phyloP scores from a whole-genome alignment of 495 filamentous ascomycete species.

The Hypomontagnella monticulosa region DNA sequence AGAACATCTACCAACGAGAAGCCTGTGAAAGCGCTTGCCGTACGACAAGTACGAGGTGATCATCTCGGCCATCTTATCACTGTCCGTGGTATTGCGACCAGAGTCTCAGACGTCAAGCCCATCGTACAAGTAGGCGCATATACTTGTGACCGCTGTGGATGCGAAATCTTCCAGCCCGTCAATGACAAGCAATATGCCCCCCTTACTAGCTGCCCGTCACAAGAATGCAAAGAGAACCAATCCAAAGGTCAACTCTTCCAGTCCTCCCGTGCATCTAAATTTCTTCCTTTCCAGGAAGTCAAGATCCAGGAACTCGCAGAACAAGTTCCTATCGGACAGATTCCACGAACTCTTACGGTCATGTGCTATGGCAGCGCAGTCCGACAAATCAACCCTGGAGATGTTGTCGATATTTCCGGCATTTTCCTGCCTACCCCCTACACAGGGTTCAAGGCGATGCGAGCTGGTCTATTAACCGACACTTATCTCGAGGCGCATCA shows the following conservation, averaged over 20 bases:
- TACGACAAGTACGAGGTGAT: conserved; percentile 89
- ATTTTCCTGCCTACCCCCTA: conserved; percentile 98
- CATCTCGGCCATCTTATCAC: conserved; percentile 94
- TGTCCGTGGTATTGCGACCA: conserved; percentile 90
- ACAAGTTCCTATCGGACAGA: conserved; percentile 97
- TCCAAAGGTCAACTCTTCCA: conserved; percentile 91
- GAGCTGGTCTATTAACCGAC: conserved; percentile 92
- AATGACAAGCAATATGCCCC: conserved; percentile 90
- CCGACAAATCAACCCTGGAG: conserved; percentile 88
- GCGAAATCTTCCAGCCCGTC: conserved; percentile 97
- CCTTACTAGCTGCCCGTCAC: conserved; percentile 82
- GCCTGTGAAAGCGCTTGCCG: conserved; percentile 85
- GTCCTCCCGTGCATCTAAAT: conserved; percentile 94
- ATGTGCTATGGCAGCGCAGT: conserved; percentile 89
- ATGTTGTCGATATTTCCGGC: conserved; percentile 90
- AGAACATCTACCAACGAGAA: conserved; percentile 74
- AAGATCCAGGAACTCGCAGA: conserved; percentile 99
- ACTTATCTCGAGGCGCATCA: conserved; percentile 96
- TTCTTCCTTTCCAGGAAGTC: conserved; percentile 96
- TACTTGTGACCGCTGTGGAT: conserved; percentile 94
- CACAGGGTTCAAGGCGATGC: conserved; percentile 96
- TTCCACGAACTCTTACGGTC: conserved; percentile 87
- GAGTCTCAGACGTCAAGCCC: conserved; percentile 97
- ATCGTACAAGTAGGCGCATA: conserved; percentile 97
- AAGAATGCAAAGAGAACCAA: conserved; percentile 89